Conservation (phyloP, 1,139 yeast species). For the Yamadazyma jaroonii region DNA sequence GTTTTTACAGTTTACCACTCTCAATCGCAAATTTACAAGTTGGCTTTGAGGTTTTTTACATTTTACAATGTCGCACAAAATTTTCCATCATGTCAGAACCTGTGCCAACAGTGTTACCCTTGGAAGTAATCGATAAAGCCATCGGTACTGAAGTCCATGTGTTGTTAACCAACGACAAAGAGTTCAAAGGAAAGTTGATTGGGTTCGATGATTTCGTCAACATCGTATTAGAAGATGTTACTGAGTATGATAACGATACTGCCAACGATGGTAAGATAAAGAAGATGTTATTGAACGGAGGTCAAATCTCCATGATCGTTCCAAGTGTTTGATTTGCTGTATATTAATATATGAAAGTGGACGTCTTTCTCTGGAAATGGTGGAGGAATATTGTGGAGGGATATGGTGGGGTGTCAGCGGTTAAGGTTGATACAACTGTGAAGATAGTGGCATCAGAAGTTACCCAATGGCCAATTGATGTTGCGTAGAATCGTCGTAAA, state of each 20-base stretch:
- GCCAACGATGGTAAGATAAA: conserved; percentile 40
- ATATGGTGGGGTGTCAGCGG: too few relatives aligned
- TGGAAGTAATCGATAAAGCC: conserved; percentile 85
- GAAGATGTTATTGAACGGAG: conserved; percentile 85
- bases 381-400: too few relatives aligned
- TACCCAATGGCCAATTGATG: too few relatives aligned
- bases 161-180: conserved; percentile 68
- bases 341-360: too few relatives aligned
- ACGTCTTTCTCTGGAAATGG: too few relatives aligned
- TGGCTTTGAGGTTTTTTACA: too few relatives aligned
- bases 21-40: neutral
- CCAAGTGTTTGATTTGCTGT: conserved; percentile 18
- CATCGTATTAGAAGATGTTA: conserved; percentile 81
- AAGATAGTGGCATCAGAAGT: too few relatives aligned
- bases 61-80: too few relatives aligned
- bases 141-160: conserved; percentile 81
- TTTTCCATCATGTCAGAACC: conserved; percentile 6
- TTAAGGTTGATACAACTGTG: too few relatives aligned
- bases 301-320: conserved; percentile 72
- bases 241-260: conserved; percentile 47
- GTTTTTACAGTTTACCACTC: too few relatives aligned
- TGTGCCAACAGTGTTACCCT: conserved; percentile 52
- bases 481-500: too few relatives aligned
- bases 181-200: conserved; percentile 79
- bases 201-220: conserved; percentile 97